These are phyloP conservation scores for Xylaria sp. DNA, from an alignment of 2,329 filamentous ascomycete species.

Conservation along the genomic window DNA sequence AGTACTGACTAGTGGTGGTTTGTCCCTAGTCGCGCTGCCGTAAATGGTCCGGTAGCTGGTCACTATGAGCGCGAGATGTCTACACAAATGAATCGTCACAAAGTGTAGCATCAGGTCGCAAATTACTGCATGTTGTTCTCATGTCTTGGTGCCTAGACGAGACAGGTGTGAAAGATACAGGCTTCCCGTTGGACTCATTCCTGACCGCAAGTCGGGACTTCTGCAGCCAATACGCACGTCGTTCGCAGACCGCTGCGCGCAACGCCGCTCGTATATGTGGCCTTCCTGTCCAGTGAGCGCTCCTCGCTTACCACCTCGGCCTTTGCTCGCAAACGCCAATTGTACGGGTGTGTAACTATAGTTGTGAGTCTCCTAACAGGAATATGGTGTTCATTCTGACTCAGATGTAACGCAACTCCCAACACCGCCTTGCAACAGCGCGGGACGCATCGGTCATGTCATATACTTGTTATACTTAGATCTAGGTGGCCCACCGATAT, in stretches of 20 bases:
- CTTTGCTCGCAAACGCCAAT: constrained; percentile 31
- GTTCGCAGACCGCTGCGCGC: constrained; percentile 33
- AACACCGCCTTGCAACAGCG: constrained; percentile 18
- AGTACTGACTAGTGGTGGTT: too few relatives aligned
- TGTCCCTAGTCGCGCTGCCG: not conserved
- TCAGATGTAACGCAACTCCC: constrained; percentile 37
- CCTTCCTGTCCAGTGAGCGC: constrained; percentile 25
- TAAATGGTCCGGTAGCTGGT: not conserved
- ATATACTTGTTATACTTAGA: not conserved
- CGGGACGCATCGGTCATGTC: too few relatives aligned
- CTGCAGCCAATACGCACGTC: constrained; percentile 35
- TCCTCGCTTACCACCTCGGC: constrained; percentile 28
- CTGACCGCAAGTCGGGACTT: constrained; percentile 37
- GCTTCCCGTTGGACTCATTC: constrained; percentile 21
- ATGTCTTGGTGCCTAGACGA: constrained; percentile 7
- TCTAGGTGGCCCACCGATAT: constrained; percentile 19
- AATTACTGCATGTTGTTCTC: constrained; percentile 16
- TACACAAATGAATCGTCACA: not conserved
- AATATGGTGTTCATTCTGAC: constrained; percentile 32
- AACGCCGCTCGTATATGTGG: constrained; percentile 34
- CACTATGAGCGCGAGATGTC: not conserved
- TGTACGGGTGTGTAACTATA: constrained; percentile 13
- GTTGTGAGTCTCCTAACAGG: constrained; percentile 25
- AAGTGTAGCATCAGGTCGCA: constrained; percentile 13
- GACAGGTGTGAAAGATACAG: constrained; percentile 14